Evolutionary conservation across 805 yeast species (phyloP), one percentile per base, ranked within the genome.

Genomic region (Saturnispora quitensis): DNA sequence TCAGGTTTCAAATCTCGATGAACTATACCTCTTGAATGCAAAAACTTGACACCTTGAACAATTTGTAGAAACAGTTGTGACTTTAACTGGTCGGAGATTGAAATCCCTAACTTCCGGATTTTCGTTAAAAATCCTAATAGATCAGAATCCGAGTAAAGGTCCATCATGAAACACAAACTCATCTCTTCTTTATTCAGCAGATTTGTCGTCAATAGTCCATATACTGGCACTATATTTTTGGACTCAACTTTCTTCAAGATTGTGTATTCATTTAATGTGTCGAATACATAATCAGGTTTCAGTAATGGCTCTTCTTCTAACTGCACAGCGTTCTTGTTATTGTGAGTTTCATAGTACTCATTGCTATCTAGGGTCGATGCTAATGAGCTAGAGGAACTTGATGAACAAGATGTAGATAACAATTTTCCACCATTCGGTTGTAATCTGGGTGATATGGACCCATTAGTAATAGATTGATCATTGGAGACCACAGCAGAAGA

Each of bases 1-100:
- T 78, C 82, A 2, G 82, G 82, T 56, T 78, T 78, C 44, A 78
- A 62, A 55, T 78, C 83, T 24, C 82, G 57, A 57, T 78, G 83
- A 8, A 68, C 74, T 3, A 78, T 70, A 13, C 65, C 61, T 15
- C 67, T 62, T 7, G 62, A 54, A 58, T 78, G 83, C 18, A 78
- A 60, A 50, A 61, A 73, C 46, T 69, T 65, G 22, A 77, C 77
- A 0, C 74, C 80, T 43, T 66, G 63, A 17, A 73, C 81, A 35
- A 85, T 77, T 62, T 85, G 69, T n/a, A 70, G 63, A 62, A 77
- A 78, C 1, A 76, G 58, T 18, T 68, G 65, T 57, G 78, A 80
- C 52, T 71, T 73, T 48, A 74, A 61, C 45, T 68, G 65, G 12
- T 63, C 43, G 1, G 70, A 55, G 3, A 72, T 53, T 1, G 58